These are phyloP conservation scores for Coemansia sp. DNA, from an alignment of 192 early-diverging fungal species.

Conservation along the genomic window DNA sequence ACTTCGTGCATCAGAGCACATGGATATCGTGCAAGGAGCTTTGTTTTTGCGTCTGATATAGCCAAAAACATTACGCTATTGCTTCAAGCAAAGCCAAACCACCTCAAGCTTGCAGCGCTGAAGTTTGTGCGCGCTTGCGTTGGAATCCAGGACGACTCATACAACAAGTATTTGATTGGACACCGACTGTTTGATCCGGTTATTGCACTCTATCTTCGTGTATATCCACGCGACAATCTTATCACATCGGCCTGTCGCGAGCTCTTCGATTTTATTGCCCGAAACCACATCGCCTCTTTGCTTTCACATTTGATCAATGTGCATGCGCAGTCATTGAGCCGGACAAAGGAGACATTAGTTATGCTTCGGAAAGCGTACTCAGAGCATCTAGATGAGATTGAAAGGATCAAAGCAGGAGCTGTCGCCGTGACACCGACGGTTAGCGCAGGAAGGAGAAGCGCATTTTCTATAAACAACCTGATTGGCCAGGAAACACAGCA, in stretches of 20 bases:
- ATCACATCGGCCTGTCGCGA: conserved; percentile 89
- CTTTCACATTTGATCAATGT: conserved; percentile 62
- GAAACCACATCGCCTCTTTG: conserved; percentile 65
- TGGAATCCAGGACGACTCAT: conserved; percentile 79
- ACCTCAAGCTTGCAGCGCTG: conserved; percentile 75
- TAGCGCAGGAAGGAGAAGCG: conserved; percentile 26
- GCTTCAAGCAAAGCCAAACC: conserved; percentile 62
- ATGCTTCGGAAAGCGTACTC: conserved; percentile 29
- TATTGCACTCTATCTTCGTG: conserved; percentile 59
- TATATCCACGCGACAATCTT: conserved; percentile 73
- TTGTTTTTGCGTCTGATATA: conserved; percentile 64
- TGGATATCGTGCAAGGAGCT: conserved; percentile 72
- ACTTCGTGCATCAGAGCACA: conserved; percentile 72
- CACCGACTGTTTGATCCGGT: conserved; percentile 70
- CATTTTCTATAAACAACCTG: conserved; percentile 44
- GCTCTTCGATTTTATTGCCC: conserved; percentile 78
- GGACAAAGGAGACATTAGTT: conserved; percentile 15
- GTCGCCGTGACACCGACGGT: conserved; percentile 44
- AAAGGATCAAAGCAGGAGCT: conserved; percentile 12
- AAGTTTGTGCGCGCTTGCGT: conserved; percentile 76
- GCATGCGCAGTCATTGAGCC: conserved; percentile 19
- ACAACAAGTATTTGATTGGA: conserved; percentile 72
- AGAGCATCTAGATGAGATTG: conserved; percentile 17
- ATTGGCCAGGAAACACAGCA: conserved; percentile 11
- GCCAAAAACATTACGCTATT: conserved; percentile 63